phyloP scores from a whole-genome alignment of 2,329 filamentous ascomycete species.

The Neofusicoccum kwambonambiense region DNA sequence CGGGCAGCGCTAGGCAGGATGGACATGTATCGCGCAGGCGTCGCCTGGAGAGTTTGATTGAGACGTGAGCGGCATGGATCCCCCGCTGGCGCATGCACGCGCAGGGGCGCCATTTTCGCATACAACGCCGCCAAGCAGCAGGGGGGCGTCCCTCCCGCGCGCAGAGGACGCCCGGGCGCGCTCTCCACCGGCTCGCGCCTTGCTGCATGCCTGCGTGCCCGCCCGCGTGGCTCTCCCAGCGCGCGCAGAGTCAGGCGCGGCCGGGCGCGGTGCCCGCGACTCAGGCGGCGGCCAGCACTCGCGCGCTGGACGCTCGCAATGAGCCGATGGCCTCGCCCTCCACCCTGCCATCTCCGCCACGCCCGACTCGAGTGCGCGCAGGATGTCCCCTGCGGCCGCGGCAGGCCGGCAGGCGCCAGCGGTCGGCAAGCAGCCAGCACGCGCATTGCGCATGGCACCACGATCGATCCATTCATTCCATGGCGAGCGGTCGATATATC shows the following conservation, averaged over 20 bases:
- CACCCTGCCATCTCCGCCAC: constrained; percentile 5
- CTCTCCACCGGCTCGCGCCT: constrained; percentile 5
- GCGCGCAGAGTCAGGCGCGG: neutral
- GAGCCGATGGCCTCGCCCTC: neutral
- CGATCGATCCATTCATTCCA: constrained; percentile 12
- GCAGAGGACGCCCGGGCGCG: neutral
- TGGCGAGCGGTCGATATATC: neutral
- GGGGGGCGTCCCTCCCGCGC: constrained; percentile 4
- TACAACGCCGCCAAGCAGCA: constrained; percentile 6
- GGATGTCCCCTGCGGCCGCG: neutral
- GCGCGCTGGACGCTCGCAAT: neutral
- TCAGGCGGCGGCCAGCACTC: neutral
- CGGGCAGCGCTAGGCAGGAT: constrained; percentile 7
- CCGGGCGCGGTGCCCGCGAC: neutral
- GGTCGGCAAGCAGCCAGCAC: neutral
- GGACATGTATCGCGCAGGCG: constrained; percentile 15
- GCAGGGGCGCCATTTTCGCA: neutral
- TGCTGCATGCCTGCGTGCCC: neutral
- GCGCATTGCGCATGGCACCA: neutral
- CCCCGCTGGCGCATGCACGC: neutral
- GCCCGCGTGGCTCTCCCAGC: neutral
- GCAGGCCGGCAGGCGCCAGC: neutral
- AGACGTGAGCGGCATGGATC: constrained; percentile 11
- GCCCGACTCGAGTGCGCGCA: neutral
- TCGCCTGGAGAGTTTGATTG: constrained; percentile 16